A percentile compares a stretch with the other conserved stretches of the same genome.
phyloP scores from a whole-genome alignment of 148 eudicot genomes.

The Diospyros lotus region DNA sequence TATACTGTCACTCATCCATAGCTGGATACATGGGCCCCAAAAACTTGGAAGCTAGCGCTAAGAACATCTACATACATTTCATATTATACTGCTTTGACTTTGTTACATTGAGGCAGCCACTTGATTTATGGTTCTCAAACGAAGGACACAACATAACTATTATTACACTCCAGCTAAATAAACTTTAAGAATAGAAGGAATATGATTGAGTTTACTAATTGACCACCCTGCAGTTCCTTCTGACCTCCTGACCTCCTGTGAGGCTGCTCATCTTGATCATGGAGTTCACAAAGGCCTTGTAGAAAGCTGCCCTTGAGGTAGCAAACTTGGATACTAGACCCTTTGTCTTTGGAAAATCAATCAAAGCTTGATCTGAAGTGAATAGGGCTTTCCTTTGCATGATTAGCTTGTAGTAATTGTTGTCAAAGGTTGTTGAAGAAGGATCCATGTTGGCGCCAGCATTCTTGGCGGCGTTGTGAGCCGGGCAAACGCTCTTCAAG shows the following conservation, averaged over 20 bases:
- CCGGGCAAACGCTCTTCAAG: slow-evolving; percentile 36
- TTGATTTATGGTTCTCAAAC: too few species aligned
- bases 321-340: slow-evolving; percentile 47
- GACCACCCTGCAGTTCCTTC: slow-evolving; percentile 52
- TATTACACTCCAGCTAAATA: too few species aligned
- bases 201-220: slow-evolving; percentile 24
- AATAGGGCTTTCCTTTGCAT: slow-evolving; percentile 56
- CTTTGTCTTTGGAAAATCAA: slow-evolving; percentile 35
- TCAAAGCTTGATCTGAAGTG: slow-evolving; percentile 60
- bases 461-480: slow-evolving; percentile 30
- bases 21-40: too few species aligned
- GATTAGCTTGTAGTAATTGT: slow-evolving; percentile 62
- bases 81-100: too few species aligned
- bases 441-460: slow-evolving; percentile 59
- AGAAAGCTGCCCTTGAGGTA: slow-evolving; percentile 40
- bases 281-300: slow-evolving; percentile 51
- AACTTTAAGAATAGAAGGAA: background rate
- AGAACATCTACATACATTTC: too few species aligned
- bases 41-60: too few species aligned
- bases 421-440: slow-evolving; percentile 54
- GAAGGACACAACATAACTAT: too few species aligned
- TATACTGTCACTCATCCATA: too few species aligned
- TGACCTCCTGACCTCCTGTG: slow-evolving; percentile 64
- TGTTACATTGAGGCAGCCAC: too few species aligned
- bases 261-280: slow-evolving; percentile 84